Conservation (phyloP, 2,329 filamentous ascomycete genomes). For the Pezicula neosporulosa region DNA sequence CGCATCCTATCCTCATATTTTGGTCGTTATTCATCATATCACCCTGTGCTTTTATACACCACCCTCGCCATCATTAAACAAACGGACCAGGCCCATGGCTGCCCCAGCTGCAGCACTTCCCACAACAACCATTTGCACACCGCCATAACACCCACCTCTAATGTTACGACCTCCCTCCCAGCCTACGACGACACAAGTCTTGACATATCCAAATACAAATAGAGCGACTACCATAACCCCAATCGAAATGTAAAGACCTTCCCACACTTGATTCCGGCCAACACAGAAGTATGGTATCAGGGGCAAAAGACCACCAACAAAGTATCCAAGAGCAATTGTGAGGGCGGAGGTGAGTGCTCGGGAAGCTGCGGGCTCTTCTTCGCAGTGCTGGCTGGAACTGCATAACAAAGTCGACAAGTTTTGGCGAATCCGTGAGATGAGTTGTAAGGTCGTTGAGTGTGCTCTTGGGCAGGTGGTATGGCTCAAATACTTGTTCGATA, state of each 20-base stretch:
- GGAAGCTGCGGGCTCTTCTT: slow-evolving; percentile 24
- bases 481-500: slow-evolving; percentile 30
- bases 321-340: slow-evolving; percentile 54
- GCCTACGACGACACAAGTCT: slow-evolving; percentile 50
- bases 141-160: slow-evolving; percentile 25
- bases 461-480: slow-evolving; percentile 27
- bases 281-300: slow-evolving; percentile 53
- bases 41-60: background rate
- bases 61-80: slow-evolving; percentile 21
- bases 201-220: slow-evolving; percentile 62
- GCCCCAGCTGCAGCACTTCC: slow-evolving; percentile 33
- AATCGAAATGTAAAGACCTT: slow-evolving; percentile 55
- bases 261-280: slow-evolving; percentile 32
- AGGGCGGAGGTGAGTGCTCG: slow-evolving; percentile 39
- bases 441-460: slow-evolving; percentile 29
- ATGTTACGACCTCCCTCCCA: slow-evolving; percentile 24
- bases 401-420: slow-evolving; percentile 36
- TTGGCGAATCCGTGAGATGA: slow-evolving; percentile 27
- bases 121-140: slow-evolving; percentile 37
- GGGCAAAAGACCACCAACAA: slow-evolving; percentile 53
- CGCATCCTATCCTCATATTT: background rate
- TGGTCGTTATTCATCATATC: slow-evolving; percentile 1
- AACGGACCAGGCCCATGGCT: slow-evolving; percentile 34
- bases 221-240: slow-evolving; percentile 57
- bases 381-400: slow-evolving; percentile 31